Conservation (phyloP, 768 basidiomycete species). For the Tricholomella constricta region DNA sequence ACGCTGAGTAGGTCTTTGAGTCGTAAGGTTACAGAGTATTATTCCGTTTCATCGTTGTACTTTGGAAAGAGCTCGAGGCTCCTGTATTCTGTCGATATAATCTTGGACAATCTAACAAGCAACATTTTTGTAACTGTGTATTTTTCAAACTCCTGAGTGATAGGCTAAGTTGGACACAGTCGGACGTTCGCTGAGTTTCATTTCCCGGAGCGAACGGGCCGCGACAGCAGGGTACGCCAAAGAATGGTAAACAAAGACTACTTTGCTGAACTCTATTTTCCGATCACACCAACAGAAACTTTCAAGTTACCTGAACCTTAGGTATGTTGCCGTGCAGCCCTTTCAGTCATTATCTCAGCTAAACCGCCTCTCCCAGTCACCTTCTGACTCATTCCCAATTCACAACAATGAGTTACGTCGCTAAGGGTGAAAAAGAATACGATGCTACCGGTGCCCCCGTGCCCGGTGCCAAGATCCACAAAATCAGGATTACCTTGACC, state of each 20-base stretch:
- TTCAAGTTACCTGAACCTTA: conserved; percentile 35
- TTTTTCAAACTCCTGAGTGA: too few relatives aligned
- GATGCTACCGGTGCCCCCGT: conserved; percentile 88
- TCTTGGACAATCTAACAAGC: background rate
- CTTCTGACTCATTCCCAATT: conserved; percentile 68
- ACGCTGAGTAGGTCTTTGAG: conserved; percentile 25
- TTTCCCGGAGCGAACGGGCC: background rate
- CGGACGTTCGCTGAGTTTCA: too few relatives aligned
- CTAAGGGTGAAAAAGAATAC: conserved; percentile 97
- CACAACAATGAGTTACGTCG: conserved; percentile 93
- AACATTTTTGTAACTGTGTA: too few relatives aligned
- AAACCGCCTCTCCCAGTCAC: conserved; percentile 52
- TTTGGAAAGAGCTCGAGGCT: too few relatives aligned
- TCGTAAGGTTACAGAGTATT: background rate
- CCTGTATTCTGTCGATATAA: conserved; percentile 1
- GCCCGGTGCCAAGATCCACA: conserved; percentile 92
- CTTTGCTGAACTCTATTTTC: conserved; percentile 39
- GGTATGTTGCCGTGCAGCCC: conserved; percentile 30
- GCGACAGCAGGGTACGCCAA: background rate
- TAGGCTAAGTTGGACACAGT: too few relatives aligned
- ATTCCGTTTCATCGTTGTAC: background rate
- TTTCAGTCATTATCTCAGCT: conserved; percentile 3
- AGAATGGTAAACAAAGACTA: conserved; percentile 6
- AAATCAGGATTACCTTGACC: conserved; percentile 98
- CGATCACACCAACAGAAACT: conserved; percentile 43